These are phyloP conservation scores for Diaporthe vexans DNA, from an alignment of 2,329 filamentous ascomycete species.

Conservation along the genomic window DNA sequence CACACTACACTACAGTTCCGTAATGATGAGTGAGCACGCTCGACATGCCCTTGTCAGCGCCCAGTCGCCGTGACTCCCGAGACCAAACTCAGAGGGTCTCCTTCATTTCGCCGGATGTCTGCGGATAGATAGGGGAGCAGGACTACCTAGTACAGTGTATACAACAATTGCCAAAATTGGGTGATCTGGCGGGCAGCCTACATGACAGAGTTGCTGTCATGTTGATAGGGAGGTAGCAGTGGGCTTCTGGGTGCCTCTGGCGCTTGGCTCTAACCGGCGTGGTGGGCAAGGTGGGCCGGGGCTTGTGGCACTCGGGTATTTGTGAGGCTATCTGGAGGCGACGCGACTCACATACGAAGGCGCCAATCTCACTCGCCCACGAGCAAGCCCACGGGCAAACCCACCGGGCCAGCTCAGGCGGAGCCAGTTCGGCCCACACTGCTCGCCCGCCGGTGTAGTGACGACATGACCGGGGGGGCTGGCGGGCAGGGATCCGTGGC, in stretches of 20 bases:
- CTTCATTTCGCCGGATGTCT: background rate
- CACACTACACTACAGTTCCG: background rate
- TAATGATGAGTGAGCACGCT: too few species aligned
- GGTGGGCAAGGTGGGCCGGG: background rate
- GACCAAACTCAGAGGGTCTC: slow-evolving; percentile 14
- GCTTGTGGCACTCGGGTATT: slow-evolving; percentile 17
- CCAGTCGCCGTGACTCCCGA: slow-evolving; percentile 25
- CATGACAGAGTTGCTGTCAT: background rate
- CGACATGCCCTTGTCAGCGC: background rate
- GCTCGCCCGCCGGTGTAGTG: slow-evolving; percentile 11
- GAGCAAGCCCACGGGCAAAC: slow-evolving; percentile 1
- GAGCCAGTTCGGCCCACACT: slow-evolving; percentile 17
- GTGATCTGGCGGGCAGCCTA: background rate
- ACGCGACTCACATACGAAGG: slow-evolving; percentile 33
- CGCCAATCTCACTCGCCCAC: slow-evolving; percentile 17
- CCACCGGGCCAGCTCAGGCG: slow-evolving; percentile 14
- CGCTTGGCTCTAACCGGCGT: slow-evolving; percentile 26
- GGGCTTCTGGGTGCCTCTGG: background rate
- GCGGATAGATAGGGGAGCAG: background rate
- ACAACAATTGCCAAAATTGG: too few species aligned
- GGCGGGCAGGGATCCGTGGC: slow-evolving; percentile 28
- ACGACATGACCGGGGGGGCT: slow-evolving; percentile 14
- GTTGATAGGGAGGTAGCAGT: slow-evolving; percentile 32
- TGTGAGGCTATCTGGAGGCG: slow-evolving; percentile 30
- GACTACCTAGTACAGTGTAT: background rate